Percentiles rank a stretch among this genome's conserved stretches.
Conservation (phyloP, 352 stramenopile genomes). For the Globisporangium alternatum region DNA sequence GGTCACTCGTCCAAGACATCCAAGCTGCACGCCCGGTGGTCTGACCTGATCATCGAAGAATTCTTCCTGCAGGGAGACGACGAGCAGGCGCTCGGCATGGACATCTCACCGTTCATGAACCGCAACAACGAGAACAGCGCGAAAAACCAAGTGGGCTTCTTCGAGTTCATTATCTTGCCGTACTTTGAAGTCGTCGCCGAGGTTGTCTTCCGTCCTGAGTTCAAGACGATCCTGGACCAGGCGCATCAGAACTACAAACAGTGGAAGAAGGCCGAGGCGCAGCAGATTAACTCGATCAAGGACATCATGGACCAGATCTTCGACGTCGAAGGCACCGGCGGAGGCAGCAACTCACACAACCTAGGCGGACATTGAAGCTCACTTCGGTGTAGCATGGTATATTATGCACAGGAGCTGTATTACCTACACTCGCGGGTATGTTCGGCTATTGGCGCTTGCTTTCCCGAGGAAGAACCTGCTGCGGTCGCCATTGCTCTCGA, state of each 20-base stretch:
- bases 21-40: constrained; percentile 85
- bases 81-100: constrained; percentile 85
- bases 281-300: constrained; percentile 85
- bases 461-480: constrained; percentile 67
- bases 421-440: constrained; percentile 23
- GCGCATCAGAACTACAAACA: constrained; percentile 82
- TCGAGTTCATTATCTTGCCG: constrained; percentile 83
- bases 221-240: constrained; percentile 80
- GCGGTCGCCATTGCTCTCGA: constrained; percentile 65
- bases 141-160: constrained; percentile 84
- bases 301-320: constrained; percentile 82
- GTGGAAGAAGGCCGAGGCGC: constrained; percentile 72
- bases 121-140: constrained; percentile 83
- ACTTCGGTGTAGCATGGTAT: neutral
- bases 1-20: constrained; percentile 89
- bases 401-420: neutral
- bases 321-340: constrained; percentile 29
- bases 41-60: constrained; percentile 91
- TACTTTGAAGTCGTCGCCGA: constrained; percentile 81
- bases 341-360: neutral
- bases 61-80: constrained; percentile 95
- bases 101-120: constrained; percentile 93
- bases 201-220: constrained; percentile 69
- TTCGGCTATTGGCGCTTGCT: constrained; percentile 14
- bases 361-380: neutral